phyloP scores from a whole-genome alignment of 192 early-diverging fungal species.

The Backusella mclennaniae region DNA sequence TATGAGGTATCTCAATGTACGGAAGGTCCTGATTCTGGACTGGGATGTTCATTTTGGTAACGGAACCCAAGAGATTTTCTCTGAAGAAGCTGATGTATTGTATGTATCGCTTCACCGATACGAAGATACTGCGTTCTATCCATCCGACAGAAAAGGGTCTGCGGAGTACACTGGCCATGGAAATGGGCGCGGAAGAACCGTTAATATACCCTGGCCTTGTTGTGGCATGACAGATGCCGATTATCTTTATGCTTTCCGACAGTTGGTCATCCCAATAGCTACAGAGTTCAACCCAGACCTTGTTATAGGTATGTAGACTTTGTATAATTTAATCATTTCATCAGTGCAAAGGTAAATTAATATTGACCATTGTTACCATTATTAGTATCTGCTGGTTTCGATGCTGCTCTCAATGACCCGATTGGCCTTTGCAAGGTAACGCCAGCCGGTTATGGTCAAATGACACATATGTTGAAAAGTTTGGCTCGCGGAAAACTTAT shows the following conservation, averaged over 20 bases:
- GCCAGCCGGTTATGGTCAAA: constrained; percentile 79
- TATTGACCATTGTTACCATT: background rate
- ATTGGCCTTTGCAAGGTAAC: constrained; percentile 82
- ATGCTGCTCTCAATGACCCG: constrained; percentile 81
- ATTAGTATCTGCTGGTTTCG: constrained; percentile 86
- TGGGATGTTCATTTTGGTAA: constrained; percentile 98
- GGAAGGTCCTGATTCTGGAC: constrained; percentile 80
- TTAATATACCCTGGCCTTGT: constrained; percentile 87
- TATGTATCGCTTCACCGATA: constrained; percentile 89
- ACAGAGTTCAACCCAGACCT: constrained; percentile 82
- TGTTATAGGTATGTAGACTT: constrained; percentile 50
- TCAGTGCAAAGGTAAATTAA: background rate
- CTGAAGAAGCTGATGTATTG: constrained; percentile 72
- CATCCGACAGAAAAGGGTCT: constrained; percentile 54
- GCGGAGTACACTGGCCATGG: constrained; percentile 56
- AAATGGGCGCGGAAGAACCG: constrained; percentile 64
- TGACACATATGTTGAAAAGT: constrained; percentile 79
- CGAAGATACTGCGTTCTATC: constrained; percentile 80
- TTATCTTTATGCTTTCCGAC: constrained; percentile 82
- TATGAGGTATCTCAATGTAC: constrained; percentile 41
- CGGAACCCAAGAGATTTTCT: constrained; percentile 85
- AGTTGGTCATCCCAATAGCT: constrained; percentile 80
- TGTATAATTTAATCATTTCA: background rate
- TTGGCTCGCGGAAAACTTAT: constrained; percentile 74
- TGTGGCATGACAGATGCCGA: constrained; percentile 79